Base-by-base conservation (phyloP, 306 rosid genomes). In the Begonia masoniana region DNA sequence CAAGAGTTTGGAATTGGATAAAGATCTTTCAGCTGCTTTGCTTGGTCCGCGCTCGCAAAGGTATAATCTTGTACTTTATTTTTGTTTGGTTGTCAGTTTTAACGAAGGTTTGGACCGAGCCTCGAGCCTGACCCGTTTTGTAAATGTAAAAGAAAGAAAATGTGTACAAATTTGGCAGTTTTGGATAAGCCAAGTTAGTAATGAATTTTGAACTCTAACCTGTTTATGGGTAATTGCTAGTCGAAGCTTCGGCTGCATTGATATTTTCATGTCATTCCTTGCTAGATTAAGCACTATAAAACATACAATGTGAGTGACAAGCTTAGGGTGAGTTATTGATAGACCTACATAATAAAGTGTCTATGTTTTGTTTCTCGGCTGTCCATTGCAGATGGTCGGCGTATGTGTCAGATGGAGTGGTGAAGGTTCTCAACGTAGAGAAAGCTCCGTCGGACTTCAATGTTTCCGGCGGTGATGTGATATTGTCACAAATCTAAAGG, bases 381-480 rank as follows among this genome's bases (percentile, higher is more conserved):
- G 2, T 54, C 16, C 43, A 17, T 63, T 81, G 71, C 61, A 91
- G 96, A 76, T 91, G 97, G 97, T 91, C 97, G 7, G 96, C 97
- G 12, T 91, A 72, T 50, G 92, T 91, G 56, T 91, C 77, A 12
- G 97, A 85, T 60, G 96, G 97, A 51, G 81, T 69, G 63, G 70
- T 91, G 21, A 83, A 78, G 74, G 62, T 64, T 67, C 74, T 85
- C 23, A 91, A 91, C 58, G 65, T 85, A n/a, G 97, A 85, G 88
- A 85, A 83, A 77, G 85, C 69, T 71, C 96, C 97, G 47, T 85
- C 97, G 47, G 97, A 91, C 69, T 81, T 85, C 70, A 91, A 91
- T 74, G 96, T 82, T 69, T 82, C 97, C 57, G 87, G 84, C 3
- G 97, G 76, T 12, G 94, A 91, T 5, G 77, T 77, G 65, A 83